A percentile compares a stretch with the other conserved stretches of the same genome.
Conservation (phyloP, 495 filamentous ascomycete genomes). For the Penicillium antarcticum region DNA sequence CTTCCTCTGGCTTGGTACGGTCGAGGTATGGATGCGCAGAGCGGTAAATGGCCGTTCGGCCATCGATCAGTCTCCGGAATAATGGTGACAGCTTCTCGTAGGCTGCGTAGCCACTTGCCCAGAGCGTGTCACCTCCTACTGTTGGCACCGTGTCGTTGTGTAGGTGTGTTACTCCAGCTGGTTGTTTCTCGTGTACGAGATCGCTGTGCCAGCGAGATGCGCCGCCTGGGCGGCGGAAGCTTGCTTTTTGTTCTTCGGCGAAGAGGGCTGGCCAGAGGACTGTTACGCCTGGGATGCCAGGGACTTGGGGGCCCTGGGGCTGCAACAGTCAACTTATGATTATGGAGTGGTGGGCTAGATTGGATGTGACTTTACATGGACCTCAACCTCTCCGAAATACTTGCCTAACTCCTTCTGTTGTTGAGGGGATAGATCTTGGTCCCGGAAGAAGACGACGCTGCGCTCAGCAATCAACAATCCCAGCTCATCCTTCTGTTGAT, state of each 20-base stretch:
- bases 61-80: conserved; percentile 70
- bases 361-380: conserved; percentile 52
- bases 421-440: conserved; percentile 68
- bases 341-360: not conserved
- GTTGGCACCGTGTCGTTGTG: conserved; percentile 65
- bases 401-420: conserved; percentile 66
- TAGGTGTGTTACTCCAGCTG: conserved; percentile 66
- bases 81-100: conserved; percentile 69
- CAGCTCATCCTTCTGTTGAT: conserved; percentile 68
- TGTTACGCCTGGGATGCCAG: conserved; percentile 59
- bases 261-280: conserved; percentile 68
- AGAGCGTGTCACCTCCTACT: conserved; percentile 67
- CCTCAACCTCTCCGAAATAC: conserved; percentile 62
- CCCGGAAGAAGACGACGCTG: conserved; percentile 72
- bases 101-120: conserved; percentile 65
- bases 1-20: conserved; percentile 55
- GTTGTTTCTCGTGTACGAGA: conserved; percentile 66
- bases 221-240: conserved; percentile 62
- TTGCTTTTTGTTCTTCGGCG: conserved; percentile 50
- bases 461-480: conserved; percentile 68
- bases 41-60: conserved; percentile 61
- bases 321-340: conserved; percentile 18
- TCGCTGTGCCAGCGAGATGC: conserved; percentile 68
- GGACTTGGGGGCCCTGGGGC: conserved; percentile 69
- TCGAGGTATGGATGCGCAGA: conserved; percentile 68